Percentiles rank a stretch among this genome's conserved stretches.
Evolutionary conservation across 2,329 filamentous ascomycete genomes (phyloP).

Genomic region (Cladosporium sp.): DNA sequence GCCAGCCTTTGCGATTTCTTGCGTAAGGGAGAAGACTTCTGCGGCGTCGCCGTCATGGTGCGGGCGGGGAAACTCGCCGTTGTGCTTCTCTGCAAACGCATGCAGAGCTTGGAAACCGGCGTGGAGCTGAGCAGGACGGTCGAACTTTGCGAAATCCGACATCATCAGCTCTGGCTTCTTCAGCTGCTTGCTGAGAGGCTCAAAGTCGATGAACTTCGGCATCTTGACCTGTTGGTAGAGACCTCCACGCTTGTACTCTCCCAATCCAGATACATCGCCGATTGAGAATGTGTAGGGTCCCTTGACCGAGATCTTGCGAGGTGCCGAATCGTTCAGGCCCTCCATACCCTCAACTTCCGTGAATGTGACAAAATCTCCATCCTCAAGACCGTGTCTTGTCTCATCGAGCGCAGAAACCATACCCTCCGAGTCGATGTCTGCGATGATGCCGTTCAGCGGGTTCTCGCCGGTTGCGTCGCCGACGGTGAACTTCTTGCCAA

Average conservation of each 20-base stretch:
- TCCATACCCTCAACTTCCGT: constrained; percentile 92
- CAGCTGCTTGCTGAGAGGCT: constrained; percentile 69
- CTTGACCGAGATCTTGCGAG: constrained; percentile 88
- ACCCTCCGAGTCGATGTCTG: constrained; percentile 82
- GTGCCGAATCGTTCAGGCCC: constrained; percentile 72
- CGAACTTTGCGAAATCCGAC: constrained; percentile 97
- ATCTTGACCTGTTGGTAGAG: constrained; percentile 97
- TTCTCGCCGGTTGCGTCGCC: constrained; percentile 89
- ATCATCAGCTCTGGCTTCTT: constrained; percentile 85
- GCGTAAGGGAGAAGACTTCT: constrained; percentile 69
- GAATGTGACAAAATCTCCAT: constrained; percentile 95
- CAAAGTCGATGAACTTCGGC: constrained; percentile 89
- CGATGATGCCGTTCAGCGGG: constrained; percentile 80
- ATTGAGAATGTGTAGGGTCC: constrained; percentile 96
- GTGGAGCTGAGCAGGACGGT: constrained; percentile 87
- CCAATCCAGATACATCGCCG: constrained; percentile 81
- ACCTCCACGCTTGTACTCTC: constrained; percentile 81
- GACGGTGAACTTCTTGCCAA: constrained; percentile 87
- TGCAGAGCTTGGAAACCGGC: constrained; percentile 89
- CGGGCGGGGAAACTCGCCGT: constrained; percentile 69
- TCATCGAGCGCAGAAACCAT: constrained; percentile 91
- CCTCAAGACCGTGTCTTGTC: constrained; percentile 88
- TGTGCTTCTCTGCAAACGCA: constrained; percentile 69
- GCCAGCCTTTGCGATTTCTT: constrained; percentile 60
- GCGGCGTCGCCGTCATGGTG: constrained; percentile 80